These are phyloP conservation scores for Sporothrix brunneoviolacea DNA, from an alignment of 2,329 filamentous ascomycete genomes.

Conservation along the genomic window DNA sequence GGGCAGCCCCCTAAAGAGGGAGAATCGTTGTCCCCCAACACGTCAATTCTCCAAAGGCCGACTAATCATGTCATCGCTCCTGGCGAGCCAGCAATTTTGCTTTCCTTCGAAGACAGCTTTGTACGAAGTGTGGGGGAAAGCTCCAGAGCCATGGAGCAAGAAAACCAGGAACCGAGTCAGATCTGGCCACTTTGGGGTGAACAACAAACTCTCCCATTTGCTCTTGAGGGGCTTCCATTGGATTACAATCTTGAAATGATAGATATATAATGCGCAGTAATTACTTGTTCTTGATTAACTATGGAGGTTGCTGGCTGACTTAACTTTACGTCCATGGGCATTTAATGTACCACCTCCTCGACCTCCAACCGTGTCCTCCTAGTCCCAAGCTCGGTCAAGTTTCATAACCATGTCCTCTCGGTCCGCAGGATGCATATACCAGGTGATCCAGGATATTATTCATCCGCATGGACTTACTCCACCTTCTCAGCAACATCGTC, in stretches of 20 bases:
- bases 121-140: too few relatives aligned
- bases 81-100: too few relatives aligned
- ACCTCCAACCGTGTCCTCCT: too few relatives aligned
- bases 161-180: background rate
- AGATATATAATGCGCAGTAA: conserved; percentile 5
- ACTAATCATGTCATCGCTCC: too few relatives aligned
- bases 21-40: background rate
- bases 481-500: background rate
- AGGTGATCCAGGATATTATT: too few relatives aligned
- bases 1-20: conserved; percentile 4
- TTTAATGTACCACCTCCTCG: too few relatives aligned
- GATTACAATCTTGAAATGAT: conserved; percentile 12
- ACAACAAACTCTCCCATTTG: conserved; percentile 10
- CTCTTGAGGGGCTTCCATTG: conserved; percentile 6
- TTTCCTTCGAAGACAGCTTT: too few relatives aligned
- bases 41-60: background rate
- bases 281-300: background rate
- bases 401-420: too few relatives aligned
- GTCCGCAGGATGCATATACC: too few relatives aligned
- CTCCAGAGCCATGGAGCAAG: background rate
- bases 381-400: too few relatives aligned
- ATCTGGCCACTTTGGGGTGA: conserved; percentile 13
- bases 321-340: too few relatives aligned
- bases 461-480: background rate
- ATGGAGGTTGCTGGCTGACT: too few relatives aligned